These are phyloP conservation scores for Quercus bicolor DNA, from an alignment of 306 rosid species.

Conservation along the genomic window DNA sequence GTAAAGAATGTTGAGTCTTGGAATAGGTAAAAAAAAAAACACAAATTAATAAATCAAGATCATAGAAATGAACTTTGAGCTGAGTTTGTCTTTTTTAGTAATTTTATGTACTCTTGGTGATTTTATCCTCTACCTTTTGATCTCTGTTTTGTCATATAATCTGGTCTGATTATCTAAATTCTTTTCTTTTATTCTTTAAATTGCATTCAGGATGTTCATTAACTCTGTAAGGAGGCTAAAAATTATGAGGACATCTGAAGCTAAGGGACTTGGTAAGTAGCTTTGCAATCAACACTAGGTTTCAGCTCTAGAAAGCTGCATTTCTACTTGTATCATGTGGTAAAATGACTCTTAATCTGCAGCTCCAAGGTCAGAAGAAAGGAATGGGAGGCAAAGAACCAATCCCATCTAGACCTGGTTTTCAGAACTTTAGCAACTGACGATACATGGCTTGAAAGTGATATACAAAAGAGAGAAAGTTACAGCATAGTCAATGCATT, in stretches of 20 bases:
- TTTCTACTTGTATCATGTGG: not conserved
- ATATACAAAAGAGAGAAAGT: constrained; percentile 21
- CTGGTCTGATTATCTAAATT: constrained; percentile 18
- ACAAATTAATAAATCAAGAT: not conserved
- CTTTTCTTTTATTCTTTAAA: not conserved
- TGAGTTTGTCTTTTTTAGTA: not conserved
- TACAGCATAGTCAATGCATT: constrained; percentile 38
- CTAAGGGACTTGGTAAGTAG: constrained; percentile 69
- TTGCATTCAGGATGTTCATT: constrained; percentile 74
- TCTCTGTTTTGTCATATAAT: not conserved
- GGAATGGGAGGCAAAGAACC: constrained; percentile 52
- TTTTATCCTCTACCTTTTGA: constrained; percentile 2
- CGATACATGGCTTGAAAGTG: constrained; percentile 27
- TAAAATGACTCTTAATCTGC: constrained; percentile 31
- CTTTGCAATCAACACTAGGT: constrained; percentile 12
- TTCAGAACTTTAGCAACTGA: constrained; percentile 22
- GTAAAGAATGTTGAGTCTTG: not conserved
- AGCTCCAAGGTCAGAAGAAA: constrained; percentile 72
- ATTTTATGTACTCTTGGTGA: constrained; percentile 11
- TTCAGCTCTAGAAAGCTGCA: constrained; percentile 1
- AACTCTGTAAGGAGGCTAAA: constrained; percentile 79
- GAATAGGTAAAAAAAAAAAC: not conserved
- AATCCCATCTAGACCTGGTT: constrained; percentile 39
- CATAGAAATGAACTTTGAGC: not conserved
- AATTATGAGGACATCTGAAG: constrained; percentile 83